phyloP scores from a whole-genome alignment of 306 rosid genomes.

The Gynostemma pentaphyllum region DNA sequence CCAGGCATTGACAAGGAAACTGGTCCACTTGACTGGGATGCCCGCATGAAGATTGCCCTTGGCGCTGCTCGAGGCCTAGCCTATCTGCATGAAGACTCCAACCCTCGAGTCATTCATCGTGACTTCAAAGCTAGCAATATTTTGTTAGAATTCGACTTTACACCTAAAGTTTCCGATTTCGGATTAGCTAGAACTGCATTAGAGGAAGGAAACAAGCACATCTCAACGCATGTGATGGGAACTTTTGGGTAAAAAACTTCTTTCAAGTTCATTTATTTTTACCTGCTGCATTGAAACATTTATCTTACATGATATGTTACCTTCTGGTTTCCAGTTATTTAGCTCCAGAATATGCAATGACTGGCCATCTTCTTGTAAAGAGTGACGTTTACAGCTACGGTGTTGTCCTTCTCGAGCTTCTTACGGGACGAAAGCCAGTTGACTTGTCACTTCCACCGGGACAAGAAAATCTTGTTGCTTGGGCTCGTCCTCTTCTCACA shows the following conservation, averaged over 20 bases:
- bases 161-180: conserved; percentile 92
- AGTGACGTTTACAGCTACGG: conserved; percentile 99
- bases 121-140: conserved; percentile 97
- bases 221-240: conserved; percentile 98
- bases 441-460: conserved; percentile 86
- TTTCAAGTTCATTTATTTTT: background rate
- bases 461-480: conserved; percentile 83
- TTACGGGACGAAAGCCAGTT: conserved; percentile 93
- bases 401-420: conserved; percentile 88
- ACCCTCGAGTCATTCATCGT: conserved; percentile 88
- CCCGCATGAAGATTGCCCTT: conserved; percentile 84
- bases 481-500: conserved; percentile 89
- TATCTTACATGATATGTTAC: background rate
- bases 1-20: conserved; percentile 79
- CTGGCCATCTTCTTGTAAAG: conserved; percentile 92
- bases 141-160: conserved; percentile 73
- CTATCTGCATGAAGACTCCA: conserved; percentile 91
- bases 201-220: conserved; percentile 79
- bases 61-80: conserved; percentile 95
- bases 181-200: conserved; percentile 93
- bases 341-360: conserved; percentile 99
- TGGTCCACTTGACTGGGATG: conserved; percentile 74
- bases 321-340: conserved; percentile 52
- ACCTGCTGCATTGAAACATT: background rate
- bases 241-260: conserved; percentile 64